phyloP scores from a whole-genome alignment of 2,329 filamentous ascomycete species.

The Pestalotiopsis sp. region DNA sequence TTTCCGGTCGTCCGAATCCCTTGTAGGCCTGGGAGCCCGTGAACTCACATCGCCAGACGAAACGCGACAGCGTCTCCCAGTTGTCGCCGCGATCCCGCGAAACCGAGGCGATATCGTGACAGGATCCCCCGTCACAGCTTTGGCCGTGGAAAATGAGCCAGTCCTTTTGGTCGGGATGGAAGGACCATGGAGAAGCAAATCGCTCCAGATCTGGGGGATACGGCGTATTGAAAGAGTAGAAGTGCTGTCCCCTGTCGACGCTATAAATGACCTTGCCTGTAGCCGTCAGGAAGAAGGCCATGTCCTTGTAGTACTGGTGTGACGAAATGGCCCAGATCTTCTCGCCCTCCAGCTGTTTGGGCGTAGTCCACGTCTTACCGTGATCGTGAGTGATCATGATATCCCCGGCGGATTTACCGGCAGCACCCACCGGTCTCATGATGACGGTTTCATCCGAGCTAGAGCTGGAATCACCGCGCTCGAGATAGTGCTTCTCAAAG shows the following conservation, averaged over 20 bases:
- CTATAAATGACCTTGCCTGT: slow-evolving; percentile 75
- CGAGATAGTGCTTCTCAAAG: slow-evolving; percentile 73
- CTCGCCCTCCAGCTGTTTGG: slow-evolving; percentile 67
- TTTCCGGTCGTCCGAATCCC: slow-evolving; percentile 41
- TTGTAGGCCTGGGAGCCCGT: slow-evolving; percentile 66
- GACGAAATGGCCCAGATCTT: slow-evolving; percentile 72
- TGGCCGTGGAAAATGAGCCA: slow-evolving; percentile 91
- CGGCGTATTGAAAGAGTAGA: slow-evolving; percentile 74
- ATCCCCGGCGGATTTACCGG: slow-evolving; percentile 52
- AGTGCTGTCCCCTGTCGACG: slow-evolving; percentile 73
- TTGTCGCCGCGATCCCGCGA: slow-evolving; percentile 78
- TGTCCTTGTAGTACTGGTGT: slow-evolving; percentile 80
- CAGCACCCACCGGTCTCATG: slow-evolving; percentile 50
- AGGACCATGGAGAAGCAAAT: slow-evolving; percentile 59
- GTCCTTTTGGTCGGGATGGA: slow-evolving; percentile 83
- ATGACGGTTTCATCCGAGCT: slow-evolving; percentile 74
- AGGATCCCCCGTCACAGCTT: slow-evolving; percentile 62
- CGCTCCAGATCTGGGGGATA: slow-evolving; percentile 44
- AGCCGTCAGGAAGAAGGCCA: slow-evolving; percentile 81
- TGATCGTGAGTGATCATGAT: slow-evolving; percentile 82
- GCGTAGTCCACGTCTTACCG: slow-evolving; percentile 78
- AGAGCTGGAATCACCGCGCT: slow-evolving; percentile 67
- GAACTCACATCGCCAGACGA: slow-evolving; percentile 84
- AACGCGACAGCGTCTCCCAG: slow-evolving; percentile 76
- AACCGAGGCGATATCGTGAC: slow-evolving; percentile 74